A percentile compares a stretch with the other conserved stretches of the same genome.
Evolutionary conservation across 768 basidiomycete species (phyloP).

Genomic region (Tremella fuciformis): DNA sequence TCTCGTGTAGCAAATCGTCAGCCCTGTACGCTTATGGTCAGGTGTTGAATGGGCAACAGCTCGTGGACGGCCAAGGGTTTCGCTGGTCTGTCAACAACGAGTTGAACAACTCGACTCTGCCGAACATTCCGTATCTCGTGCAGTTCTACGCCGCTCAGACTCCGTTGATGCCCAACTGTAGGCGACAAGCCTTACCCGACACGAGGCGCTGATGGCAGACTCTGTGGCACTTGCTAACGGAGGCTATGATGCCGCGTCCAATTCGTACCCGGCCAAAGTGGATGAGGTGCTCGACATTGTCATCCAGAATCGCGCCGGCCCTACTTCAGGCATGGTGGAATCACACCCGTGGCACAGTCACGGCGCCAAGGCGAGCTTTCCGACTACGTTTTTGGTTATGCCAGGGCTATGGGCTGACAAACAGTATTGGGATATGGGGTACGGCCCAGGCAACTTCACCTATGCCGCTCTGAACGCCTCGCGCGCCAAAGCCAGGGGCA

Average conservation of each 20-base stretch:
- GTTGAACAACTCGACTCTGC: slow-evolving; percentile 1
- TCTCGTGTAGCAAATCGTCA: neutral
- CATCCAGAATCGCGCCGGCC: slow-evolving; percentile 5
- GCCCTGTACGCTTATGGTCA: neutral
- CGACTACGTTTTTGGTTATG: neutral
- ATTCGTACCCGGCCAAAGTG: slow-evolving; percentile 9
- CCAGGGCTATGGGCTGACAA: neutral
- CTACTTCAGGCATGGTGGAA: slow-evolving; percentile 12
- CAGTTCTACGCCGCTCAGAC: slow-evolving; percentile 7
- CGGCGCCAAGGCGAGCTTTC: slow-evolving; percentile 12
- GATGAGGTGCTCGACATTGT: slow-evolving; percentile 18
- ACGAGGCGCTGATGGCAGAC: slow-evolving; percentile 1
- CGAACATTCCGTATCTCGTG: slow-evolving; percentile 6
- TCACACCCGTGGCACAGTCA: slow-evolving; percentile 21
- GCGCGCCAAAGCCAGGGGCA: neutral
- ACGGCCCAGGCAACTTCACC: slow-evolving; percentile 13
- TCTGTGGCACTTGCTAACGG: slow-evolving; percentile 9
- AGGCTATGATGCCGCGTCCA: slow-evolving; percentile 11
- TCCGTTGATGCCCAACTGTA: slow-evolving; percentile 6
- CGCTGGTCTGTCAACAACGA: slow-evolving; percentile 11
- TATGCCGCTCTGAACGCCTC: slow-evolving; percentile 13
- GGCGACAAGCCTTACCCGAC: neutral
- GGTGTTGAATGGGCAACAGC: slow-evolving; percentile 6
- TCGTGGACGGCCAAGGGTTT: slow-evolving; percentile 5
- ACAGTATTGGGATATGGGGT: slow-evolving; percentile 21